Percentiles rank a stretch among this genome's conserved stretches.
phyloP scores from a whole-genome alignment of 208 protist species.

The Trypanosoma melophagium region DNA sequence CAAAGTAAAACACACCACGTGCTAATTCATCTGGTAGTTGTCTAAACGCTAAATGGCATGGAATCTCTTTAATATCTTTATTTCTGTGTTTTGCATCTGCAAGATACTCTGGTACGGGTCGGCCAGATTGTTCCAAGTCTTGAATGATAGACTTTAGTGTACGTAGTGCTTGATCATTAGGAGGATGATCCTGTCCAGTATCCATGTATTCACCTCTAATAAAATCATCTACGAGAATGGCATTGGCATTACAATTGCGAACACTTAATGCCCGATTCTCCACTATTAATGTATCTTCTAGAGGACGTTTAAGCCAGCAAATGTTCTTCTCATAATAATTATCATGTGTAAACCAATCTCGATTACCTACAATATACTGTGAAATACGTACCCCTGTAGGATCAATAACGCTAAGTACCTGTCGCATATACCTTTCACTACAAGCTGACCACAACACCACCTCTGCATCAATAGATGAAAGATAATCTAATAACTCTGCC shows the following conservation, averaged over 20 bases:
- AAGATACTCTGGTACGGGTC: slow-evolving; percentile 75
- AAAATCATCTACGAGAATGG: slow-evolving; percentile 88
- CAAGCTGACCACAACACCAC: slow-evolving; percentile 88
- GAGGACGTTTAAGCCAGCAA: slow-evolving; percentile 76
- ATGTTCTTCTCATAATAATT: slow-evolving; percentile 91
- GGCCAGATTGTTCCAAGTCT: slow-evolving; percentile 64
- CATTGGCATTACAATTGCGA: slow-evolving; percentile 87
- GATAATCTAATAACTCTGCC: slow-evolving; percentile 86
- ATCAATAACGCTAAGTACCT: slow-evolving; percentile 84
- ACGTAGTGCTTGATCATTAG: slow-evolving; percentile 74
- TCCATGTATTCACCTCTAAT: slow-evolving; percentile 91
- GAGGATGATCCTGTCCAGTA: slow-evolving; percentile 76
- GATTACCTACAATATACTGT: slow-evolving; percentile 69
- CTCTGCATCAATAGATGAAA: slow-evolving; percentile 81
- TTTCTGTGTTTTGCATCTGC: slow-evolving; percentile 50
- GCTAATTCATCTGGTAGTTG: slow-evolving; percentile 88
- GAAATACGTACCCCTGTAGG: slow-evolving; percentile 73
- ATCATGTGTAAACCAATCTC: slow-evolving; percentile 77
- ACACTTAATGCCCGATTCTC: slow-evolving; percentile 82
- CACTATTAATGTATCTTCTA: slow-evolving; percentile 82
- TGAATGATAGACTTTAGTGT: slow-evolving; percentile 71
- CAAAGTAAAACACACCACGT: slow-evolving; percentile 85
- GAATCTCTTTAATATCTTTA: slow-evolving; percentile 76
- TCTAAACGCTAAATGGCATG: slow-evolving; percentile 80
- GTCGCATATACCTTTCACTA: slow-evolving; percentile 86